Evolutionary conservation across 1,139 yeast species (phyloP), one percentile per base, ranked within the genome.

Genomic region (Groenewaldozyma auringiensis): DNA sequence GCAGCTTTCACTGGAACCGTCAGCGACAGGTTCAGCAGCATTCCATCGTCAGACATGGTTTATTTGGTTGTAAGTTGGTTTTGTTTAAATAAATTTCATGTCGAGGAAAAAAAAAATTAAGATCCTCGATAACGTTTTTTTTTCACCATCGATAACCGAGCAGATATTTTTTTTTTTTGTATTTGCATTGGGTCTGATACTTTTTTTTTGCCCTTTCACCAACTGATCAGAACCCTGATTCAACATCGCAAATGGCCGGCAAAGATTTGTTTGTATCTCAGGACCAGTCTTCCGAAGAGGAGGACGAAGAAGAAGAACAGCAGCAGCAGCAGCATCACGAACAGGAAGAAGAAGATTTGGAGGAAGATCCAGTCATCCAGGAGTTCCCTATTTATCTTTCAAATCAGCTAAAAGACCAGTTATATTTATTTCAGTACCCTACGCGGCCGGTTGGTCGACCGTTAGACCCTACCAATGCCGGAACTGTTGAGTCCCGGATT

Each of bases 361-460:
- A 53, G 1, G 86, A 79, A 34, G 96, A 89, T 65, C 94, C 95
- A 1, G 74, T 92, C 8, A 72, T 88, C 1, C 74, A 78, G 43
- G 85, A 85, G 43, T 76, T 85, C 17, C 96, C 97, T 1, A 68
- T 92, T 9, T 75, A 70, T 49, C 52, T 74, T 38, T 65, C 73
- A 8, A 58, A 65, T 38, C 56, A 54, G 2, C 54, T 60, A 27
- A 51, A 60, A 20, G 53, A 63, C 50, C 50, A 61, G 48, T 53
- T 79, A 31, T 66, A 71, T 44, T 57, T 79, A 21, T 60, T 81
- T 42, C 97, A 89, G 62, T 89, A 80, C 57, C 87, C 92, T 1
- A 86, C 86, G 4, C 74, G 86, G 50, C 74, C 83, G 13, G 70
- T 72, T 41, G 59, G 63, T 14, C 68, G 78, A 40, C 75, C 78